Conservation (phyloP, 768 basidiomycete genomes). For the Lactifluus volemus region DNA sequence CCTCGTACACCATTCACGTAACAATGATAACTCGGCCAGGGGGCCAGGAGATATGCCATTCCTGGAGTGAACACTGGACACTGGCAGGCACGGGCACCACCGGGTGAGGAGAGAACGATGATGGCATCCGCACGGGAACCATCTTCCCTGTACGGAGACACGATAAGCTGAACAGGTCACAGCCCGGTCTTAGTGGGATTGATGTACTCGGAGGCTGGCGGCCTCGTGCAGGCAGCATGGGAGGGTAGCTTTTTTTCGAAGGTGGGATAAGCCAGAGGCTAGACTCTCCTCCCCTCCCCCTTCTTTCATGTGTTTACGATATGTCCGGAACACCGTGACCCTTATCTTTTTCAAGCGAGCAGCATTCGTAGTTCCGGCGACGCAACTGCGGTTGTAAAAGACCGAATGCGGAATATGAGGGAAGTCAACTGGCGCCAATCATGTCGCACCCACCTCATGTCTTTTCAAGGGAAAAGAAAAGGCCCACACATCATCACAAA, state of each 20-base stretch:
- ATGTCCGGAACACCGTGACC: background rate
- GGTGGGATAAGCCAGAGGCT: conserved; percentile 2
- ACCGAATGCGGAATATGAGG: no score
- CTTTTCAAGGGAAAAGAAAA: background rate
- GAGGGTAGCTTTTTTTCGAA: background rate
- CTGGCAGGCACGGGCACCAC: background rate
- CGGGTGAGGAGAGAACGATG: conserved; percentile 1
- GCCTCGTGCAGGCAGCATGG: conserved; percentile 8
- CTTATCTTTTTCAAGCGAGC: conserved; percentile 2
- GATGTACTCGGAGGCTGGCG: background rate
- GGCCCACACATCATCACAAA: background rate
- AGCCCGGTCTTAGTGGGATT: background rate
- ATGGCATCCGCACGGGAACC: conserved; percentile 4
- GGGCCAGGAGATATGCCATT: background rate
- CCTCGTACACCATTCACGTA: background rate
- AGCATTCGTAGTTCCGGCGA: background rate
- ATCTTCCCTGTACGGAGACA: conserved; percentile 1
- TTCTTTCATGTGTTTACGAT: conserved; percentile 7
- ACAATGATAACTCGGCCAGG: background rate
- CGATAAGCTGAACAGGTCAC: background rate
- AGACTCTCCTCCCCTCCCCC: background rate
- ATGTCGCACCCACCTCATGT: background rate
- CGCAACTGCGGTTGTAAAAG: background rate
- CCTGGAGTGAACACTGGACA: background rate
- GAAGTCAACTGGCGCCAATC: background rate